phyloP scores from a whole-genome alignment of 345 rosid genomes.

The Gossypium australe region DNA sequence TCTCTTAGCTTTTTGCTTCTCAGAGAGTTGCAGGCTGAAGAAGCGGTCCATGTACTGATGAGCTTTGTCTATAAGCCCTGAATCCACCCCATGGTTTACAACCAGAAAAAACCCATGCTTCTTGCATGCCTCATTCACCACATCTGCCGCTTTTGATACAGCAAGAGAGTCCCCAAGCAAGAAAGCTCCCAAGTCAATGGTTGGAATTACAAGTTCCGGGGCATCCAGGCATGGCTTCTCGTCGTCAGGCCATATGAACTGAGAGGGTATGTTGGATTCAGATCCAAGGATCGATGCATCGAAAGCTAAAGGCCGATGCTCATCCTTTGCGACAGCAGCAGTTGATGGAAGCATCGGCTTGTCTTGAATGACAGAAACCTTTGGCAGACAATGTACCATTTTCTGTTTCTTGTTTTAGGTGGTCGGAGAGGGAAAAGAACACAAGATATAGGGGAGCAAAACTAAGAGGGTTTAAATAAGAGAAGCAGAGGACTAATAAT shows the following conservation, averaged over 20 bases:
- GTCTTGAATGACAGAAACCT: background rate
- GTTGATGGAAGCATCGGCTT: background rate
- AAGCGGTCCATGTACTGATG: constrained; percentile 45
- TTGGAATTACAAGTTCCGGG: constrained; percentile 56
- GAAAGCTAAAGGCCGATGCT: constrained; percentile 31
- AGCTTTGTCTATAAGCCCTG: constrained; percentile 39
- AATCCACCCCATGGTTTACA: constrained; percentile 67
- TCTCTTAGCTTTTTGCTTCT: constrained; percentile 64
- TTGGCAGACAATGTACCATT: background rate
- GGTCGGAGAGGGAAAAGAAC: background rate
- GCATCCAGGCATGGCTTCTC: constrained; percentile 51
- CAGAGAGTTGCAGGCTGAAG: constrained; percentile 45
- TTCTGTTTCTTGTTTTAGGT: background rate
- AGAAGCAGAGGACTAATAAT: background rate
- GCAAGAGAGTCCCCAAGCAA: constrained; percentile 44
- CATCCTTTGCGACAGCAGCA: background rate
- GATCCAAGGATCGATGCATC: constrained; percentile 45
- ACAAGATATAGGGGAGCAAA: background rate
- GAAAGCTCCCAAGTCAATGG: constrained; percentile 51
- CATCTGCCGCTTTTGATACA: constrained; percentile 35
- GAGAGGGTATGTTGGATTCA: constrained; percentile 50
- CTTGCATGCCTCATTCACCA: constrained; percentile 60
- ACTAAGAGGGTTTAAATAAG: background rate
- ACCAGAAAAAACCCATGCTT: constrained; percentile 80
- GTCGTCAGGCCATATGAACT: constrained; percentile 87